Evolutionary conservation across 805 yeast species (phyloP), one percentile per base, ranked within the genome.

Genomic region (Candida xyloterini): DNA sequence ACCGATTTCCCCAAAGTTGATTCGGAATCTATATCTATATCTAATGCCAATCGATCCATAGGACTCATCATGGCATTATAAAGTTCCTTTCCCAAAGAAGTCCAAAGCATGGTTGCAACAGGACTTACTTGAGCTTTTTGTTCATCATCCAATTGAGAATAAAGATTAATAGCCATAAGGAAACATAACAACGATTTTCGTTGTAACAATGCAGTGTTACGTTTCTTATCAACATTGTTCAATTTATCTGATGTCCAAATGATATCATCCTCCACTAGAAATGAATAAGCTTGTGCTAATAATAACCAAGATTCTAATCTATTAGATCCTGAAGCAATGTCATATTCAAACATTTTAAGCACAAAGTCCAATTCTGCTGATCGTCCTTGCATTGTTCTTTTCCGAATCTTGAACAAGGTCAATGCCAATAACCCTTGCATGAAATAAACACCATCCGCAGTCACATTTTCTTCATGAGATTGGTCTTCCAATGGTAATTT

Each of bases 241-340:
- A 88, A 62, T 53, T 84, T 84, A 52, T 90, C 96, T 0, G 95
- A 80, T 1, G 91, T 84, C 95, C 96, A 88, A n/a, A 86, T 78
- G 40, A 93, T 62, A 47, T 87, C 96, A 58, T 89, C 96, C 48
- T 91, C 97, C 0, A 84, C 95, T 28, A 85, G 65, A 42, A 70
- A 79, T 0, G 89, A 81, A 50, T 74, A 89, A 0, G 91, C 80
- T 54, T 82, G 88, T 0, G 95, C 96, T 10, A 93, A 58, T 1
- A 87, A 70, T 28, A 79, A 67, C 99, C 99, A 93, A 7, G 86
- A 78, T 60, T 93, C 99, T 33, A 82, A 70, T 22, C 96, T 66
- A 27, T 73, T 65, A 2, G 84, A 72, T 4, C 84, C 79, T 51
- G 80, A 80, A 1, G 79, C 52, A 13, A 93, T 60, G 57, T 93